Evolutionary conservation across 495 filamentous ascomycete genomes (phyloP).

Genomic region (Neurospora pannonica): DNA sequence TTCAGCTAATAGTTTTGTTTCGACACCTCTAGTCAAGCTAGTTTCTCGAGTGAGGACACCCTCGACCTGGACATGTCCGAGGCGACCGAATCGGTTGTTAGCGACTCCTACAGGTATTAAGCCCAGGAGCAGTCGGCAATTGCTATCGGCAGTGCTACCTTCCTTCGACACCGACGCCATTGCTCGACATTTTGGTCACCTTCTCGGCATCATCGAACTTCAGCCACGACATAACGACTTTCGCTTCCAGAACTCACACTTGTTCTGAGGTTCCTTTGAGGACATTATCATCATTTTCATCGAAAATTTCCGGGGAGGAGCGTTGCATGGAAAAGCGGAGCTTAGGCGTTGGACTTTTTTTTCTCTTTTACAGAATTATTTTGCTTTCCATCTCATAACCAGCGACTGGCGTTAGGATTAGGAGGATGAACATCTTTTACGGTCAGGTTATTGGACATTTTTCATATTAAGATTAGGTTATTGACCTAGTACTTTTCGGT

Average conservation of each 20-base stretch:
- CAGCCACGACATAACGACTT: background rate
- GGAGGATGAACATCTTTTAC: background rate
- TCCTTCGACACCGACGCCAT: background rate
- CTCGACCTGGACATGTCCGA: background rate
- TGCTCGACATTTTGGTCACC: background rate
- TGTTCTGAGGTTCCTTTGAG: background rate
- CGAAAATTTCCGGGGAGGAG: background rate
- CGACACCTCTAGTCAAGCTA: slow-evolving; percentile 3
- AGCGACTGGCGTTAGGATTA: background rate
- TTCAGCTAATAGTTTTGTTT: background rate
- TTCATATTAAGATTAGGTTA: background rate
- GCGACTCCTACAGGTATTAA: background rate
- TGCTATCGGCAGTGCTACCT: background rate
- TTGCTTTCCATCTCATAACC: background rate
- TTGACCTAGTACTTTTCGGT: background rate
- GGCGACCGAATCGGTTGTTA: background rate
- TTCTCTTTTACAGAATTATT: background rate
- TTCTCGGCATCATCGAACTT: background rate
- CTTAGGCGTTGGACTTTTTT: background rate
- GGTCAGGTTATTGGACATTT: background rate
- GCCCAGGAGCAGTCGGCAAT: background rate
- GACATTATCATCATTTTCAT: background rate
- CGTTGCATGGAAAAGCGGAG: background rate
- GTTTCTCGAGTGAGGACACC: slow-evolving; percentile 8
- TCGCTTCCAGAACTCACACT: background rate